Conservation (phyloP, 2,329 filamentous ascomycete species). For the Talaromyces sp. region DNA sequence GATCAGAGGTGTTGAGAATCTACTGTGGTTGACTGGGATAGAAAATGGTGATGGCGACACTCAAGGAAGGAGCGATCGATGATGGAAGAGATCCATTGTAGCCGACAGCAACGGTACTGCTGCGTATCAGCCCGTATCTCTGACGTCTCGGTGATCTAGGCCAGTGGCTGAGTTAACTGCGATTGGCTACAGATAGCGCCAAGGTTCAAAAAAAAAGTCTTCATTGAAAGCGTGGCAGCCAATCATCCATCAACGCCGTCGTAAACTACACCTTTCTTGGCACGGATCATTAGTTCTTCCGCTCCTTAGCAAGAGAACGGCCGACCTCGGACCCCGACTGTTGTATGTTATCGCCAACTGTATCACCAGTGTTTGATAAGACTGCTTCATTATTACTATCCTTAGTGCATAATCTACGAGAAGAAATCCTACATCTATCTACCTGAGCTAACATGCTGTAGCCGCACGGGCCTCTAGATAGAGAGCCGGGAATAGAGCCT, state of each 20-base stretch:
- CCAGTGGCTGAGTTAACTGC: neutral
- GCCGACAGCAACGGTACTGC: neutral
- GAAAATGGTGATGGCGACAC: neutral
- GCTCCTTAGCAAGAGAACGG: neutral
- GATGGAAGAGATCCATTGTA: neutral
- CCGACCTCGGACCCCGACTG: neutral
- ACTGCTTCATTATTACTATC: no score
- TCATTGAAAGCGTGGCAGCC: neutral
- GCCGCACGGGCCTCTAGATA: neutral
- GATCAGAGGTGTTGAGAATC: neutral
- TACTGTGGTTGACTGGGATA: neutral
- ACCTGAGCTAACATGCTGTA: no score
- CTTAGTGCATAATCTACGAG: no score
- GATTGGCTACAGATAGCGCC: neutral
- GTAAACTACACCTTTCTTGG: neutral
- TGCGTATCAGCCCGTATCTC: constrained; percentile 5
- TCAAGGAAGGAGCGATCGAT: neutral
- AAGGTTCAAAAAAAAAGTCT: no score
- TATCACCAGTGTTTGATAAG: neutral
- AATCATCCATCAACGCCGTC: neutral
- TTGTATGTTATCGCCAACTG: neutral
- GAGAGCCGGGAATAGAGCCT: neutral
- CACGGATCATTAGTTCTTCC: neutral
- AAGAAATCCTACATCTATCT: no score
- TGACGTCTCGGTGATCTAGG: constrained; percentile 13